phyloP scores from a whole-genome alignment of 257 asterid genomes.

The Solanum chilense region DNA sequence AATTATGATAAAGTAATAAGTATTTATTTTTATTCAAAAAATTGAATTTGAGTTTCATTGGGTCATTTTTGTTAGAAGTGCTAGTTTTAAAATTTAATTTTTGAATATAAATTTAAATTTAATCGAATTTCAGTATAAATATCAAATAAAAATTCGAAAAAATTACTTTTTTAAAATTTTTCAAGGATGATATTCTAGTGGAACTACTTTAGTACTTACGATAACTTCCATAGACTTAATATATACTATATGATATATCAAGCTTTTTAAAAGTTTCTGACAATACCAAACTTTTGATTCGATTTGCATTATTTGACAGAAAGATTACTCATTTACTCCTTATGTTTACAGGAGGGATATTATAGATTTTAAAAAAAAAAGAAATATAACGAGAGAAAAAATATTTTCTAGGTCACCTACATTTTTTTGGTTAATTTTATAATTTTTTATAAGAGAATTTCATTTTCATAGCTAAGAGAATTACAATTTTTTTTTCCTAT shows the following conservation, averaged over 20 bases:
- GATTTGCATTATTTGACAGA: neutral
- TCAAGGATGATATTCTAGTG: neutral
- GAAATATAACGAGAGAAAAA: neutral
- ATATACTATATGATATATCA: neutral
- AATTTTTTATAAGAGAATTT: neutral
- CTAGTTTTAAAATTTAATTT: neutral
- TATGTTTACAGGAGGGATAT: neutral
- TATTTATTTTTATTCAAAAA: neutral
- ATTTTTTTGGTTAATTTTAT: neutral
- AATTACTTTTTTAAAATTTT: neutral
- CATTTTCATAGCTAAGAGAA: neutral
- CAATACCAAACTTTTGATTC: neutral
- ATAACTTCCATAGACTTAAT: neutral
- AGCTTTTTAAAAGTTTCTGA: neutral
- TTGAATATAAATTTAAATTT: neutral
- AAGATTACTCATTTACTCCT: neutral
- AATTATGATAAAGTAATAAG: neutral
- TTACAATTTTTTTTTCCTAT: neutral
- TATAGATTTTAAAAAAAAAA: too few relatives aligned
- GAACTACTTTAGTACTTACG: neutral
- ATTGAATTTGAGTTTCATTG: neutral
- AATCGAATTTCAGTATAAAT: rapidly evolving
- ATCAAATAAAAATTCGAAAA: rapidly evolving
- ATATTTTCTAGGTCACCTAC: neutral
- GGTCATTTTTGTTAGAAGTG: neutral